phyloP scores from a whole-genome alignment of 768 basidiomycete species.

The Phlebiopsis gigantea region DNA sequence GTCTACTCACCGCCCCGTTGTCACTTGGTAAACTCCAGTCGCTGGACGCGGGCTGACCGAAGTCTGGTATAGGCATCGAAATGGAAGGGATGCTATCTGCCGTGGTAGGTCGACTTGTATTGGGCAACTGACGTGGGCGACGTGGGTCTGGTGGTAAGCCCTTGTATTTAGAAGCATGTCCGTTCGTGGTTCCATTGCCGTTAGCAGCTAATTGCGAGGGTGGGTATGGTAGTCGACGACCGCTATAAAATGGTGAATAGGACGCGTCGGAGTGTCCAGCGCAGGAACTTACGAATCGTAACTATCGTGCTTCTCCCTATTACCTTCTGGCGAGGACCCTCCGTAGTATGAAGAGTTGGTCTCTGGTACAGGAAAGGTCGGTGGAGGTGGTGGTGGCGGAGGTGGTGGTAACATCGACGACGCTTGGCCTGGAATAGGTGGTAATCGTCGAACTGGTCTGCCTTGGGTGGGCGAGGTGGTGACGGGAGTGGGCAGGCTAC shows the following conservation, averaged over 20 bases:
- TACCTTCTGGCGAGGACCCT: slow-evolving; percentile 9
- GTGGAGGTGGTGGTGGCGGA: slow-evolving; percentile 18
- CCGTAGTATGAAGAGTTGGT: slow-evolving; percentile 9
- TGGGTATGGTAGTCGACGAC: slow-evolving; percentile 17
- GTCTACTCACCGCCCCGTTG: slow-evolving; percentile 9
- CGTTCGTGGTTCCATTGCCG: slow-evolving; percentile 9
- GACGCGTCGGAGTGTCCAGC: background rate
- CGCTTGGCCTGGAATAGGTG: slow-evolving; percentile 20
- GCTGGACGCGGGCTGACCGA: background rate
- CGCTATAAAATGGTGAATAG: slow-evolving; percentile 1
- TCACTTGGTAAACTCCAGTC: slow-evolving; percentile 3
- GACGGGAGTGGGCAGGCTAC: slow-evolving; percentile 16
- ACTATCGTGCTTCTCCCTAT: slow-evolving; percentile 13
- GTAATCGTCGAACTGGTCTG: slow-evolving; percentile 21
- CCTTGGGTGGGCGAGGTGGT: slow-evolving; percentile 19
- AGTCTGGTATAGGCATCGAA: slow-evolving; percentile 19
- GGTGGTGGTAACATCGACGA: slow-evolving; percentile 12
- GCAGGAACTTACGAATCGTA: slow-evolving; percentile 19
- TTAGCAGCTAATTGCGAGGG: slow-evolving; percentile 7
- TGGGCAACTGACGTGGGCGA: slow-evolving; percentile 10
- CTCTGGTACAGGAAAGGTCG: slow-evolving; percentile 11
- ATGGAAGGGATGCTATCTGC: slow-evolving; percentile 14
- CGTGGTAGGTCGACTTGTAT: slow-evolving; percentile 12
- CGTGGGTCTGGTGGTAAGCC: slow-evolving; percentile 11
- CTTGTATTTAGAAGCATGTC: slow-evolving; percentile 10